A percentile compares a stretch with the other conserved stretches of the same genome.
phyloP scores from a whole-genome alignment of 176 grass and related monocot genomes.

The Aegilops longissima region DNA sequence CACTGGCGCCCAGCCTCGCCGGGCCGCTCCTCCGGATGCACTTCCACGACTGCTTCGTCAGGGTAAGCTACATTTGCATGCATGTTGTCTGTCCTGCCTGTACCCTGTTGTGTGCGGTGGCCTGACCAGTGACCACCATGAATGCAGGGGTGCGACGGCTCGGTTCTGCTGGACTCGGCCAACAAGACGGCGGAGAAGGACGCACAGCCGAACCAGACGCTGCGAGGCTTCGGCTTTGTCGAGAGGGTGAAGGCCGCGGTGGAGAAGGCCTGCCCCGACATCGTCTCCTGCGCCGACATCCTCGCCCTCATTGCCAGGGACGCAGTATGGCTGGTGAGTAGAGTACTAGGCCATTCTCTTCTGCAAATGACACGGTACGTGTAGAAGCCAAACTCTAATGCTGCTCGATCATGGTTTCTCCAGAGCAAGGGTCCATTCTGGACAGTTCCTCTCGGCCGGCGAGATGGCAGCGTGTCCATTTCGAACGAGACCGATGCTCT shows the following conservation, averaged over 20 bases:
- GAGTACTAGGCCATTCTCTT: neutral
- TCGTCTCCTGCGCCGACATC: conserved; percentile 86
- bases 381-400: neutral
- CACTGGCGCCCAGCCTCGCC: conserved; percentile 66
- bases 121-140: neutral
- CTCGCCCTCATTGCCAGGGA: conserved; percentile 69
- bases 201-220: conserved; percentile 54
- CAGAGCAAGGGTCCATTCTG: conserved; percentile 76
- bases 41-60: conserved; percentile 95
- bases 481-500: conserved; percentile 39
- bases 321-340: conserved; percentile 66
- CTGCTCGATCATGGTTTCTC: neutral
- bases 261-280: conserved; percentile 64
- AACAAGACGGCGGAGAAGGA: conserved; percentile 71
- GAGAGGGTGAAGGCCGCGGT: conserved; percentile 74
- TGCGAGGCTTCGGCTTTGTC: conserved; percentile 66
- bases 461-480: conserved; percentile 62
- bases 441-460: conserved; percentile 66
- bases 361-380: neutral
- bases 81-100: neutral
- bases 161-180: conserved; percentile 59
- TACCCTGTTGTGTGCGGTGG: neutral
- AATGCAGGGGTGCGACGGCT: conserved; percentile 77
- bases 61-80: conserved; percentile 36
- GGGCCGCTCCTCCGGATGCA: conserved; percentile 74